Base-by-base conservation (phyloP, 345 rosid species). In the Ailanthus altissimus region DNA sequence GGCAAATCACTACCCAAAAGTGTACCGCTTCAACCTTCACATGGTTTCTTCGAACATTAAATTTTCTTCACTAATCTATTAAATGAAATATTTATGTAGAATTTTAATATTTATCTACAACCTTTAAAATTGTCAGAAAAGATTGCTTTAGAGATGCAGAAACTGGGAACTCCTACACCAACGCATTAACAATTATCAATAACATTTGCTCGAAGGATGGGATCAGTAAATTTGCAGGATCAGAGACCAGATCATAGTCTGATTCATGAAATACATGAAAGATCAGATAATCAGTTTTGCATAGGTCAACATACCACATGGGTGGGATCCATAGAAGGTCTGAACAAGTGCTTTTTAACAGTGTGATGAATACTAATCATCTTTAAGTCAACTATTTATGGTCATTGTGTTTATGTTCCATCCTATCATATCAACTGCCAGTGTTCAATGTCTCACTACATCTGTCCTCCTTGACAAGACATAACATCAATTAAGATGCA, bases 241-340 rank as follows among this genome's bases (percentile, higher is more conserved):
- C 25, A 53, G 50, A 47, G 69, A 72, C 47, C 20, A 32, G 46
- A 74, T 20, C 36, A 61, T 32, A 62, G n/a, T 36, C 36, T 61
- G 32, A 74, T 28, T 60, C 56, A 36, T 47, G 45, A 62, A 38
- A 11, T 8, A 40, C 25, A 16, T 56, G 53, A 72, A 28, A 49
- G 49, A 38, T 49, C 8, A 1, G 23, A 21, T 50, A 62, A 61
- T 20, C 49, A 50, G 18, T 49, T 50, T n/a, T 64, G 42, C 16
- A 0, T n/a, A 20, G 28, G 71, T 51, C 71, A 64, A 75, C 59
- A 64, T 21, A 38, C 23, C 70, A 75, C 70, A 49, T 49, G 70
- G 63, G 59, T 74, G 36, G 69, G 69, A 62, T 74, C 77, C 77
- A 47, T 47, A 47, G 20, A 58, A 16, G 57, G 23, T 13, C 40